Evolutionary conservation across 495 filamentous ascomycete genomes (phyloP).

Genomic region (Pyrenula massariospora): DNA sequence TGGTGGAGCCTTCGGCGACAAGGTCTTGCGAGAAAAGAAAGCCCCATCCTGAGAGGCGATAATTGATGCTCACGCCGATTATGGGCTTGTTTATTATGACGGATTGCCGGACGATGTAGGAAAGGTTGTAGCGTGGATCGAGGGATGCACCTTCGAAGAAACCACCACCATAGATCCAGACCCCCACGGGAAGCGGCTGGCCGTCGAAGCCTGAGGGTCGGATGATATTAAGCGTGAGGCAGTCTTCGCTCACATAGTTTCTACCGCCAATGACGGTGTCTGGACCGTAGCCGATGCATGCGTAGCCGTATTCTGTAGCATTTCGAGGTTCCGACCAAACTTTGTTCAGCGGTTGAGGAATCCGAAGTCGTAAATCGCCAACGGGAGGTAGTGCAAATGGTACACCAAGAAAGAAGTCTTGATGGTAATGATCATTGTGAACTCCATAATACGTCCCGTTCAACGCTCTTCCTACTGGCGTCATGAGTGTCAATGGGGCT

Average conservation of each 20-base stretch:
- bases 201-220: slow-evolving; percentile 23
- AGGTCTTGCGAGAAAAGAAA: slow-evolving; percentile 35
- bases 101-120: slow-evolving; percentile 22
- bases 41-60: slow-evolving; percentile 40
- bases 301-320: slow-evolving; percentile 22
- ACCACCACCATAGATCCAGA: slow-evolving; percentile 53
- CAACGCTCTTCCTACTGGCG: too few species aligned
- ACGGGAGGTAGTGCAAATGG: slow-evolving; percentile 33
- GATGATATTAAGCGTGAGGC: slow-evolving; percentile 43
- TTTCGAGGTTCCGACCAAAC: slow-evolving; percentile 10
- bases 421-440: slow-evolving; percentile 21
- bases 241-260: slow-evolving; percentile 32
- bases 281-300: slow-evolving; percentile 29
- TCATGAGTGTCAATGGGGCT: too few species aligned
- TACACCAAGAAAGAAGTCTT: slow-evolving; percentile 35
- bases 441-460: slow-evolving; percentile 31
- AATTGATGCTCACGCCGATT: slow-evolving; percentile 15
- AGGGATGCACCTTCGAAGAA: slow-evolving; percentile 35
- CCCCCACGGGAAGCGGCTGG: slow-evolving; percentile 23
- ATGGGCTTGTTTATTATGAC: slow-evolving; percentile 16
- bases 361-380: slow-evolving; percentile 8
- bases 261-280: slow-evolving; percentile 4
- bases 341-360: slow-evolving; percentile 10
- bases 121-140: slow-evolving; percentile 42
- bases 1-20: slow-evolving; percentile 33